A percentile compares a stretch with the other conserved stretches of the same genome.
Evolutionary conservation across 306 rosid species (phyloP).

Genomic region (Elaeagnus macrophylla): DNA sequence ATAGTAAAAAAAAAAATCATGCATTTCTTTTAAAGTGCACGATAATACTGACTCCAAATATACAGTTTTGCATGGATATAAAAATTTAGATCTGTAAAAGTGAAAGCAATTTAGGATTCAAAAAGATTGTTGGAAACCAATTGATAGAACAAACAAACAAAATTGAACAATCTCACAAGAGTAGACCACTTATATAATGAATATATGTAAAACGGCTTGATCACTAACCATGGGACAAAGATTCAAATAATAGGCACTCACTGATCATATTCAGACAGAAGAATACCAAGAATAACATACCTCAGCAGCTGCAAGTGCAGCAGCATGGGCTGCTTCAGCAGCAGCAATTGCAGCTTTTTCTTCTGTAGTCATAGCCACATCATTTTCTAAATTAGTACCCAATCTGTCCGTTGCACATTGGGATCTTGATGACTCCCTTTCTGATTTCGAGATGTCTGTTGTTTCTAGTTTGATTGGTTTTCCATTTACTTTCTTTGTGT

Average conservation of each 20-base stretch:
- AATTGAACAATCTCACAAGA: too few species aligned
- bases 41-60: too few species aligned
- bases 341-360: slow-evolving; percentile 90
- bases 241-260: neutral
- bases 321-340: slow-evolving; percentile 93
- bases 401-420: slow-evolving; percentile 44
- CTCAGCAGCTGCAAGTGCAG: slow-evolving; percentile 96
- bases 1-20: too few species aligned
- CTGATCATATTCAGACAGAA: slow-evolving; percentile 1
- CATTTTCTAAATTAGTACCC: slow-evolving; percentile 30
- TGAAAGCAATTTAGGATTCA: too few species aligned
- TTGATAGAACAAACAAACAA: too few species aligned
- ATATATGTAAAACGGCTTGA: too few species aligned
- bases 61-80: too few species aligned
- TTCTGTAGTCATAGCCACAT: slow-evolving; percentile 57
- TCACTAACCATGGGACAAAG: too few species aligned
- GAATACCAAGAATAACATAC: slow-evolving; percentile 38
- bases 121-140: too few species aligned
- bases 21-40: too few species aligned
- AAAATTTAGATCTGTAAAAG: too few species aligned
- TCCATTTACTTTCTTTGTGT: slow-evolving; percentile 40
- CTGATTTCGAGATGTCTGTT: slow-evolving; percentile 44
- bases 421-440: slow-evolving; percentile 51
- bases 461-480: slow-evolving; percentile 45
- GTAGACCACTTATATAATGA: too few species aligned